Evolutionary conservation across 2,329 filamentous ascomycete species (phyloP), one percentile per base, ranked within the genome.

Genomic region (Colletotrichum costaricense): DNA sequence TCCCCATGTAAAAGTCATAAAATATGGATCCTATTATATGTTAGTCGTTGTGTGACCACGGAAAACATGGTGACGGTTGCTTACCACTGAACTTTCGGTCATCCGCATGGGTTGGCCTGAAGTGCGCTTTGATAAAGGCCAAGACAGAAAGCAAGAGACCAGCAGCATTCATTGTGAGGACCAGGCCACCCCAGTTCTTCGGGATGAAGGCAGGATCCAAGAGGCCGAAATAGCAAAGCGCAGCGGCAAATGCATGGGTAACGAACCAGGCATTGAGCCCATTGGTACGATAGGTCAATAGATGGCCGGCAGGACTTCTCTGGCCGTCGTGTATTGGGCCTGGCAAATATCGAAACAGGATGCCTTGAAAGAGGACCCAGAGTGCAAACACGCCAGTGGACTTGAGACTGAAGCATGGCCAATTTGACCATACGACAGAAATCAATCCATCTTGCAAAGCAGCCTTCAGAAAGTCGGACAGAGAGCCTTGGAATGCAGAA

Each of bases 1-100:
- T 81, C 0, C 85, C 85, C 82, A 85, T 86, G 66, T 83, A 86
- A 63, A 86, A 80, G 71, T 87, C 85, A 55, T 86, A 86, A 0
- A 84, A 59, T 1, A 77, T 75, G 3, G 81, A 85, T 26, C 80
- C 84, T 83, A 14, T 5, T 11, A 35, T 35, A 35, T 35, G 33
- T 35, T 11, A 35, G 33, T 35, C 16, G 9, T 5, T 3, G 1
- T n/a, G 19, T 14, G 22, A 59, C 42, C 14, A 33, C 4, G 4
- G 5, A 22, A 33, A 16, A 57, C 7, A 14, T 12, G 1, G 2
- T 35, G 33, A 35, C 11, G 8, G 2, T 4, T 4, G 16, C 7
- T 46, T 59, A 67, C 64, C 64, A n/a, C 22, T 67, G 22, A 67
- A 52, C 35, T 67, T 67, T 3, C 35, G 35, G 35, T 67, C 64